A percentile compares a stretch with the other conserved stretches of the same genome.
phyloP scores from a whole-genome alignment of 2,329 filamentous ascomycete genomes.

The Didymellaceae sp. region DNA sequence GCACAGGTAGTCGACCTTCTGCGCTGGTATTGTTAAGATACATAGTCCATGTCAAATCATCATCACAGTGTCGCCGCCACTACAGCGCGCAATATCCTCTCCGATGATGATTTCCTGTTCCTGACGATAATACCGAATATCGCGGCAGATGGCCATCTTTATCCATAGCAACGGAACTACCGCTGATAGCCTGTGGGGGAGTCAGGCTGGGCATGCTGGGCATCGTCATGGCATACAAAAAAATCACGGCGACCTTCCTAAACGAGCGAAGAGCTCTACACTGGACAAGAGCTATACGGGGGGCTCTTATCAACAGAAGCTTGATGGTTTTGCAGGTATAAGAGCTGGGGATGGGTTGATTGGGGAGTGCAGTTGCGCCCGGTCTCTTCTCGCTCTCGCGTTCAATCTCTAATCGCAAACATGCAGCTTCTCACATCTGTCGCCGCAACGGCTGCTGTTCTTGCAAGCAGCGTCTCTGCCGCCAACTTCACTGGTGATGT shows the following conservation, averaged over 20 bases:
- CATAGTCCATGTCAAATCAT: too few species aligned
- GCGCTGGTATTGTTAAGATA: background rate
- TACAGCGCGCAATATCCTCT: too few species aligned
- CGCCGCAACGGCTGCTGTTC: conserved; percentile 24
- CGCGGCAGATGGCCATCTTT: conserved; percentile 1
- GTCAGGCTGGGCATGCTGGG: conserved; percentile 28
- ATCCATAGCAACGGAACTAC: conserved; percentile 6
- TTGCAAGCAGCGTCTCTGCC: conserved; percentile 27
- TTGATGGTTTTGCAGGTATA: background rate
- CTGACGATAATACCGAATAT: background rate
- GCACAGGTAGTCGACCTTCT: background rate
- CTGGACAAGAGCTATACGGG: conserved; percentile 1
- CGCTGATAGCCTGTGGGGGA: conserved; percentile 17
- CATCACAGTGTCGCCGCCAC: too few species aligned
- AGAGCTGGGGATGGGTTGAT: conserved; percentile 5
- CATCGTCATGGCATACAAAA: conserved; percentile 34
- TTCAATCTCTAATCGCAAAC: background rate
- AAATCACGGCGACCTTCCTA: conserved; percentile 37
- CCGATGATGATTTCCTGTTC: too few species aligned
- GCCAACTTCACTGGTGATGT: conserved; percentile 43
- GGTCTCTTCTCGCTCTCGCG: background rate
- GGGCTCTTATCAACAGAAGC: conserved; percentile 24
- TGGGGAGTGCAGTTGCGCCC: background rate
- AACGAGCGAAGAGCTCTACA: conserved; percentile 28
- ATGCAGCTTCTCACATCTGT: conserved; percentile 37